A percentile compares a stretch with the other conserved stretches of the same genome.
These are phyloP conservation scores for Penicillium decumbens DNA, from an alignment of 2,329 filamentous ascomycete genomes.

Conservation along the genomic window DNA sequence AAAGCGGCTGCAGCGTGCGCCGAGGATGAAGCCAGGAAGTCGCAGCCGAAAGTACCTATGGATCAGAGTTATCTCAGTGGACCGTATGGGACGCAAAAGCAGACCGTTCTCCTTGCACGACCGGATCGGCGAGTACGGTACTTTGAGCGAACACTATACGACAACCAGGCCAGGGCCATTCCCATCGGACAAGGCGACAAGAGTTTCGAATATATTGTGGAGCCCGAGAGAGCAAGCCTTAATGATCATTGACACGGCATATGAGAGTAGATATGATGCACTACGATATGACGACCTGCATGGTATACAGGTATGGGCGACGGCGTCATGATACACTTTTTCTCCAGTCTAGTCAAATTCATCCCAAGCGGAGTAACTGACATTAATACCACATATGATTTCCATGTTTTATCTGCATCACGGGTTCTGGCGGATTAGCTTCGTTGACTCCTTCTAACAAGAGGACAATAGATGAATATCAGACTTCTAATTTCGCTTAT, in stretches of 20 bases:
- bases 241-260: background rate
- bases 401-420: background rate
- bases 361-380: conserved; percentile 1
- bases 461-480: too few species aligned
- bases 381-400: background rate
- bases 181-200: conserved; percentile 46
- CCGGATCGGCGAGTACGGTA: conserved; percentile 55
- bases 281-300: background rate
- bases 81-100: conserved; percentile 61
- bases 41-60: conserved; percentile 21
- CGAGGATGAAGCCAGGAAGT: conserved; percentile 22
- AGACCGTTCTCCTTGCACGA: conserved; percentile 57
- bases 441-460: too few species aligned
- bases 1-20: conserved; percentile 32
- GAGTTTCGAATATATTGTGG: conserved; percentile 35
- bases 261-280: background rate
- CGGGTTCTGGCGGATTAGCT: too few species aligned
- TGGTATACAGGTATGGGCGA: background rate
- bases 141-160: conserved; percentile 59
- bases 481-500: too few species aligned
- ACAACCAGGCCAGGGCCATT: conserved; percentile 48
- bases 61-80: conserved; percentile 41
- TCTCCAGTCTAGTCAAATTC: background rate
- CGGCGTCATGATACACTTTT: background rate
- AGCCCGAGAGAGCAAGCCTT: conserved; percentile 1